Conservation (phyloP, 2,329 filamentous ascomycete genomes). For the Stachybotrys chartarum region DNA sequence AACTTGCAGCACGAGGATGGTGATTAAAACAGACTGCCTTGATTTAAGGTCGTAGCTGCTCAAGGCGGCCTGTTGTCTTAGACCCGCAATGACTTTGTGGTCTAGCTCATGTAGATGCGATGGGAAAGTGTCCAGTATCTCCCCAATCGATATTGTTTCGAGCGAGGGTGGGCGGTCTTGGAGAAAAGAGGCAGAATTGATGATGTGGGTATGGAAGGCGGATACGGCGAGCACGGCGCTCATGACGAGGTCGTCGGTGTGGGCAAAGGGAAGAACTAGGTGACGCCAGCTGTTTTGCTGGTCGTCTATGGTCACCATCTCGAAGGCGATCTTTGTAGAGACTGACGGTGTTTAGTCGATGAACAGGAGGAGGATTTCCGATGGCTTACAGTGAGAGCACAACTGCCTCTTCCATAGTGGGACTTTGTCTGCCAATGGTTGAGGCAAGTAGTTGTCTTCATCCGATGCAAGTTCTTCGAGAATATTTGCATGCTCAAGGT, state of each 20-base stretch:
- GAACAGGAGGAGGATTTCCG: not conserved
- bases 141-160: not conserved
- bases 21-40: constrained; percentile 10
- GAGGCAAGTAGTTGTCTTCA: not conserved
- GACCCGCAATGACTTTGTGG: constrained; percentile 7
- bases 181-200: not conserved
- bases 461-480: not conserved
- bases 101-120: constrained; percentile 4
- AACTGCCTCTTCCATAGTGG: not conserved
- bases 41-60: constrained; percentile 4
- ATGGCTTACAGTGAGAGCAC: constrained; percentile 7
- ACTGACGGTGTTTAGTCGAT: constrained; percentile 6
- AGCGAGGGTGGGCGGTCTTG: not conserved
- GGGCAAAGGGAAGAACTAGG: constrained; percentile 11
- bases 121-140: not conserved
- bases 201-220: constrained; percentile 16
- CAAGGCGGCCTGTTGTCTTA: constrained; percentile 6
- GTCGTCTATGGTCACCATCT: constrained; percentile 14
- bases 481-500: not conserved
- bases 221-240: constrained; percentile 16
- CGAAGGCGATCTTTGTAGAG: constrained; percentile 12
- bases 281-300: constrained; percentile 12
- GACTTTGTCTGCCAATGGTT: not conserved
- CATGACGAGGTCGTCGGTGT: constrained; percentile 13
- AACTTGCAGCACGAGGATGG: constrained; percentile 13